Conservation (phyloP, 306 rosid genomes). For the Lathyrus tuberosus region DNA sequence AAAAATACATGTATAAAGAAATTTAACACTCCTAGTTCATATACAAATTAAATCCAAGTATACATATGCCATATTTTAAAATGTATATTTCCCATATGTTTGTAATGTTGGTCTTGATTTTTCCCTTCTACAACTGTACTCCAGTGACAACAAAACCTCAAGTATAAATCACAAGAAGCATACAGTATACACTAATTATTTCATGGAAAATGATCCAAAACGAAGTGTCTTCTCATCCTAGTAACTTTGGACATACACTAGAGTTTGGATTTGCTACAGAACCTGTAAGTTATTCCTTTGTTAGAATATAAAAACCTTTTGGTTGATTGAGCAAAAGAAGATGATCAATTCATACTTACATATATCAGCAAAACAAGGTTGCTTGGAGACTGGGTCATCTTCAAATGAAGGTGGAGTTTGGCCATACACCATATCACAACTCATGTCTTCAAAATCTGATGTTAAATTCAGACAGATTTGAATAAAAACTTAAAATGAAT, state of each 20-base stretch:
- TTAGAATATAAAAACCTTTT: conserved; percentile 25
- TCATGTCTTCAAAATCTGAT: conserved; percentile 96
- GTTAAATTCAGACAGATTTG: conserved; percentile 16
- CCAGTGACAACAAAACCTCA: background rate
- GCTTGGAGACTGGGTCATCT: conserved; percentile 85
- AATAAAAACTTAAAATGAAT: conserved; percentile 11
- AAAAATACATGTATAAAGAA: too few species aligned
- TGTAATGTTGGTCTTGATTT: background rate
- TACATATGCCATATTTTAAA: background rate
- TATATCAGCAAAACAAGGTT: conserved; percentile 74
- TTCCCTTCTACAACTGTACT: background rate
- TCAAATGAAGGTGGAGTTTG: conserved; percentile 81
- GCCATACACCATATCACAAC: conserved; percentile 96
- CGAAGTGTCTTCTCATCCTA: conserved; percentile 50
- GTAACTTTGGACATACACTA: conserved; percentile 68
- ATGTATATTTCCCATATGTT: background rate
- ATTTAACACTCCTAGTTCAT: too few species aligned
- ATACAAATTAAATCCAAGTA: background rate
- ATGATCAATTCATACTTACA: conserved; percentile 52
- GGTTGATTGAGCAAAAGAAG: conserved; percentile 4
- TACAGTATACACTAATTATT: background rate
- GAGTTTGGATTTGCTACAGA: conserved; percentile 65
- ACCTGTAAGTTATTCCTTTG: conserved; percentile 56
- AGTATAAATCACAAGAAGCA: background rate
- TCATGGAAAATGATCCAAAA: background rate